Base-by-base conservation (phyloP, 495 filamentous ascomycete genomes). In the Haplographium delicatum region DNA sequence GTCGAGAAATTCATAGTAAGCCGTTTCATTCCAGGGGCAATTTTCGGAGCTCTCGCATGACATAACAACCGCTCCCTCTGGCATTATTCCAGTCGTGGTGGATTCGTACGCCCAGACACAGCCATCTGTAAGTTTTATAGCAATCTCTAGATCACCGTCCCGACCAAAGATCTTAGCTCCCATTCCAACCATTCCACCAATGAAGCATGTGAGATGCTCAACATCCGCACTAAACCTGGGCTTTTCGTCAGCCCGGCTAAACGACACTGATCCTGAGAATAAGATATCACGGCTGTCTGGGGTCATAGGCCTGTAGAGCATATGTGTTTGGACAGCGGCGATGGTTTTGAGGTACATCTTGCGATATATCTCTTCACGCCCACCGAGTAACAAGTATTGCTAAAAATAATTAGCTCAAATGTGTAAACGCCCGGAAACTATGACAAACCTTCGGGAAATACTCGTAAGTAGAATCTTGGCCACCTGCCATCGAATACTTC, bases 61-160 rank as follows among this genome's bases (percentile, higher is more conserved):
- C 20, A 91, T 56, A 0, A 84, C 66, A 4, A 62, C 61, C 47
- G 88, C 85, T 5, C 65, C 64, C 65, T 98, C 93, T 1, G 93
- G 91, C 90, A 95, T 95, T 56, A 98, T 88, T 3, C 91, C 94
- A 0, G 83, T 85, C 1, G 79, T 72, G 10, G 86, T 89, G 15
- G 76, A 74, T 57, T 88, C 81, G 62, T 97, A 97, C 2, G 89
- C 85, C 91, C 89, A 97, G 2, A 93, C 85, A 62, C 93, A 98
- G 18, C 91, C 94, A 50, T 95, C 90, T 0, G 91, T 86, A 10
- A 98, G 78, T 61, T 86, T 86, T 54, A 75, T 73, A 5, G 85
- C 93, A 38, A 95, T 78, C 33, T 93, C 83, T 37, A 97, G 70
- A 64, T 98, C 91, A 18, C 75, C 75, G 5, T 84, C 73, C n/a